Evolutionary conservation across 306 rosid species (phyloP), one percentile per base, ranked within the genome.

Genomic region (Sphenostylis stenocarpa): DNA sequence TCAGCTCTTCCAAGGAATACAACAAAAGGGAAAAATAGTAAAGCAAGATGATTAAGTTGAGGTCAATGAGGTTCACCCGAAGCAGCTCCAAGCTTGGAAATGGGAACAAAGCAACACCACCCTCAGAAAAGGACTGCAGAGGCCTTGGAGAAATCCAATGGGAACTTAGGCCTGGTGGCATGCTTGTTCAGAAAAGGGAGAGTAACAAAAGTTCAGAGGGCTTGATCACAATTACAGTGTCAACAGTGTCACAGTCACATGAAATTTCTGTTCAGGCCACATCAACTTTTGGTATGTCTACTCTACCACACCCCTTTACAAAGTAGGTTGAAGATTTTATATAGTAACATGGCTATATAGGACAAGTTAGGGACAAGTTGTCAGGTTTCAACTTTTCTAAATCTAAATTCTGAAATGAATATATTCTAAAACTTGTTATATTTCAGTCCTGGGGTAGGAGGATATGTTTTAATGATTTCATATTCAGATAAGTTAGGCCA

Each of bases 131-230:
- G 38, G 81, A 57, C 11, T 52, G 82, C 57, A 56, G 67, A 62
- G 48, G 69, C 76, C 38, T 62, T 21, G 36, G 77, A 16, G 89
- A 93, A 70, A 89, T 89, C 85, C 87, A 93, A 81, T 93, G 98
- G 98, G 98, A 93, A 64, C 86, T 89, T 26, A 79, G 98, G 26
- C 96, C 98, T 0, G 96, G 98, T 26, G 98, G 98, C 63, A 93
- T 93, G 98, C 94, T 93, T 20, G 98, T 93, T 41, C 98, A 93
- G 51, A 90, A 78, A 39, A 90, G 98, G 67, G 94, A 89, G 74
- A 79, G 56, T 21, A 49, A 52, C 48, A 80, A 67, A 64, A 78
- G 67, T 17, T 17, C 23, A 16, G 90, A 89, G 9, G 87, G 80
- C 15, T 17, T 86, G 19, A 93, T 93, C 87, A 79, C 90, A 28